phyloP scores from a whole-genome alignment of 2,329 filamentous ascomycete genomes.

The Aspergillus proliferans region DNA sequence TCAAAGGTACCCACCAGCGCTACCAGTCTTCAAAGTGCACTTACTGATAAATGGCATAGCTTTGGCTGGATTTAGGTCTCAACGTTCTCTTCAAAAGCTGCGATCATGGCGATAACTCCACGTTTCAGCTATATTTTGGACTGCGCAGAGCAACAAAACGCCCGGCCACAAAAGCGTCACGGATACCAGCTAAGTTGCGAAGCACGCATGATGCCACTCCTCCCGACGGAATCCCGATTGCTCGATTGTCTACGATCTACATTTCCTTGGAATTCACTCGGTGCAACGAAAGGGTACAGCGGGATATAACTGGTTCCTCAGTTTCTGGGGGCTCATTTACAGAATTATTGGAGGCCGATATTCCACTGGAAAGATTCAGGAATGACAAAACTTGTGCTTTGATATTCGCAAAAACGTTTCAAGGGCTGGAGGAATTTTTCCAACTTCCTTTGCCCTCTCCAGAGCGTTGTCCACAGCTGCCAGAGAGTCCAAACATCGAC shows the following conservation, averaged over 20 bases:
- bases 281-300: not conserved
- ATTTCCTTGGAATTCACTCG: slow-evolving; percentile 14
- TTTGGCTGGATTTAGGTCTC: slow-evolving; percentile 28
- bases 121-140: slow-evolving; percentile 15
- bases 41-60: slow-evolving; percentile 10
- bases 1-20: slow-evolving; percentile 15
- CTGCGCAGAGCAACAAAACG: slow-evolving; percentile 9
- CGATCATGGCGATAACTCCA: slow-evolving; percentile 2
- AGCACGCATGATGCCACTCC: slow-evolving; percentile 10
- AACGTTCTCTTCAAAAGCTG: slow-evolving; percentile 15
- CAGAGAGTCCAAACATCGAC: not conserved
- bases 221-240: slow-evolving; percentile 11
- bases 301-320: not conserved
- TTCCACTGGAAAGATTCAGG: too few relatives aligned
- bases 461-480: too few relatives aligned
- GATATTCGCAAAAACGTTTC: not conserved
- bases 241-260: slow-evolving; percentile 16
- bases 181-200: slow-evolving; percentile 13
- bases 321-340: not conserved
- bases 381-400: not conserved
- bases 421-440: not conserved
- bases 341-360: not conserved
- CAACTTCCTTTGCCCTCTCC: not conserved
- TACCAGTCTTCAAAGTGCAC: not conserved
- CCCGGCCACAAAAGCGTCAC: not conserved